Base-by-base conservation (phyloP, 2,329 filamentous ascomycete species). In the Grosmannia penicillata region DNA sequence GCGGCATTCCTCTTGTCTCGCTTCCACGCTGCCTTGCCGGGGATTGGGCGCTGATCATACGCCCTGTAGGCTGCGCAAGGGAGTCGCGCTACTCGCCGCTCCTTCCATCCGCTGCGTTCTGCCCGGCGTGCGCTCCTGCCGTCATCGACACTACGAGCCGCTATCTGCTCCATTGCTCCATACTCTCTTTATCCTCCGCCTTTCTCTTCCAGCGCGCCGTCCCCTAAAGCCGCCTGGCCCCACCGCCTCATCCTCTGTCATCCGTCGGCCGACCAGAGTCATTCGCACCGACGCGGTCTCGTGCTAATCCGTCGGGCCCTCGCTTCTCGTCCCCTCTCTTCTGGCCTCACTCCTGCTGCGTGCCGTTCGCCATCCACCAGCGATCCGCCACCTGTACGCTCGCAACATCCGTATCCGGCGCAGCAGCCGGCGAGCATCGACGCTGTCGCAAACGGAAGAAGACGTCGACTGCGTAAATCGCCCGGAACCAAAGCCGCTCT, bases 171-270 rank as follows among this genome's bases (percentile, higher is more conserved):
- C 22, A 11, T 30, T 13, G 5, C 8, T 14, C 9, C 17, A 14
- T 35, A 19, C 3, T 27, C 24, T 33, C 22, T 34, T 21, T 27
- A n/a, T 27, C 24, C 33, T 15, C 17, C 24, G 24, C 22, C 21
- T 21, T 23, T 25, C 14, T 14, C 10, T n/a, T 7, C 10, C 17
- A 17, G 9, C 11, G 8, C 11, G 14, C 6, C 21, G 21, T 19
- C 22, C 28, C 28, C 27, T 32, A 37, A 19, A 15, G n/a, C 14
- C 25, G 21, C 19, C 21, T 30, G 22, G 29, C 28, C 29, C 29
- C 36, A 25, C 24, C 17, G 36, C 35, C 43, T 23, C 36, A 33
- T 27, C 36, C 27, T 19, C n/a, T 28, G 40, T 36, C 38, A 41
- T 33, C 38, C 18, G 34, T 25, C 36, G 17, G 24, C 36, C 28